phyloP scores from a whole-genome alignment of 192 early-diverging fungal genomes.

The Umbelopsis vinacea region DNA sequence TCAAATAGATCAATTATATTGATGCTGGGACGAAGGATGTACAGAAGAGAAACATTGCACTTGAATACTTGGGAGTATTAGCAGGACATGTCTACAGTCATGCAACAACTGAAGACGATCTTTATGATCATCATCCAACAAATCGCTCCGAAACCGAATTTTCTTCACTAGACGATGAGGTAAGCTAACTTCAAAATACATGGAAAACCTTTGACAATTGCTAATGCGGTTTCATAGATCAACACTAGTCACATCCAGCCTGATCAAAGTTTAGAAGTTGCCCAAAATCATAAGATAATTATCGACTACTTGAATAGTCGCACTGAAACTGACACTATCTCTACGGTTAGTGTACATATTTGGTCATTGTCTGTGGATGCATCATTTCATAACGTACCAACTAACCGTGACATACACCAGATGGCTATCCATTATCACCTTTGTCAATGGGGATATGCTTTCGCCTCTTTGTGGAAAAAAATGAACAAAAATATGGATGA shows the following conservation, averaged over 20 bases:
- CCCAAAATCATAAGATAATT: background rate
- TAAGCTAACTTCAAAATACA: background rate
- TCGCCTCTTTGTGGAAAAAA: conserved; percentile 23
- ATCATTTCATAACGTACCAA: background rate
- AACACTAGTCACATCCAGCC: background rate
- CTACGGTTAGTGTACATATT: background rate
- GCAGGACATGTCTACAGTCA: conserved; percentile 59
- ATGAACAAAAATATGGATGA: background rate
- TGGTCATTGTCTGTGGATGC: no score
- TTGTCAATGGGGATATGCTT: conserved; percentile 43
- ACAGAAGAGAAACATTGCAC: conserved; percentile 44
- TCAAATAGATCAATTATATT: background rate
- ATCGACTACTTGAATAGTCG: background rate
- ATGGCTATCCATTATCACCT: conserved; percentile 32
- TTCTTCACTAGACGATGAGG: background rate
- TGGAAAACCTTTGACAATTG: background rate
- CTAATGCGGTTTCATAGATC: background rate
- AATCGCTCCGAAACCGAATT: background rate
- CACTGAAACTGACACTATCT: background rate
- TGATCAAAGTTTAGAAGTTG: background rate
- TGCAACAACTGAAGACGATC: background rate
- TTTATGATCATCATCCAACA: background rate
- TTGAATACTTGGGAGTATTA: conserved; percentile 67
- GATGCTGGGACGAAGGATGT: background rate
- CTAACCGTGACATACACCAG: background rate